Evolutionary conservation across 2,329 filamentous ascomycete genomes (phyloP).

Genomic region (Botryotinia convoluta): DNA sequence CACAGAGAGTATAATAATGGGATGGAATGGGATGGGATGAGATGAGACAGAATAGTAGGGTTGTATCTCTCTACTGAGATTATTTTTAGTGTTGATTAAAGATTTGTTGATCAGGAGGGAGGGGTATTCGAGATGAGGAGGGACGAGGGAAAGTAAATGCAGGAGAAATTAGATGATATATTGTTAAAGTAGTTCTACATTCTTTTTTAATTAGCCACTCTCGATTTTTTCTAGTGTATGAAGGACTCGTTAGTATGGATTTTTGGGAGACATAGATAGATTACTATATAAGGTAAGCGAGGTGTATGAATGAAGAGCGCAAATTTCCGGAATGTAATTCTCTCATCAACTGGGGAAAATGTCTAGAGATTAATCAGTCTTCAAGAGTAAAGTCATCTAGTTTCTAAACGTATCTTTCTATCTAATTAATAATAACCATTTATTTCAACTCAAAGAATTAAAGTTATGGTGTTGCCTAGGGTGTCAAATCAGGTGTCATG

Average conservation of each 20-base stretch:
- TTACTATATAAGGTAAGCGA: not conserved
- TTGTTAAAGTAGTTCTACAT: not conserved
- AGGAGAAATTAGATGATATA: not conserved
- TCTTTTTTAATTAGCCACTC: too few relatives aligned
- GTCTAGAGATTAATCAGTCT: not conserved
- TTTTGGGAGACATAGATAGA: not conserved
- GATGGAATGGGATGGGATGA: too few relatives aligned
- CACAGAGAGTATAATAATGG: too few relatives aligned
- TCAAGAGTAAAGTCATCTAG: not conserved
- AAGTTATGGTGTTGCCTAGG: not conserved
- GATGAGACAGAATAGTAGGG: too few relatives aligned
- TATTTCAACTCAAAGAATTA: rapidly evolving
- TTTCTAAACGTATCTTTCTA: too few relatives aligned
- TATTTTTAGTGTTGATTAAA: too few relatives aligned
- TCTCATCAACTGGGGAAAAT: not conserved
- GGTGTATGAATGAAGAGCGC: not conserved
- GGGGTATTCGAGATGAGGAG: too few relatives aligned
- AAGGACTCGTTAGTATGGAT: not conserved
- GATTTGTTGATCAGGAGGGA: too few relatives aligned
- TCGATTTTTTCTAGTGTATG: rapidly evolving
- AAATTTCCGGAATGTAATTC: not conserved
- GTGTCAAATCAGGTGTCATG: not conserved
- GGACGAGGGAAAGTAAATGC: too few relatives aligned
- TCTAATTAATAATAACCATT: not conserved
- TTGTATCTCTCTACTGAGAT: too few relatives aligned